Evolutionary conservation across 2,329 filamentous ascomycete species (phyloP).

Genomic region (Sodiomyces alkalinus): DNA sequence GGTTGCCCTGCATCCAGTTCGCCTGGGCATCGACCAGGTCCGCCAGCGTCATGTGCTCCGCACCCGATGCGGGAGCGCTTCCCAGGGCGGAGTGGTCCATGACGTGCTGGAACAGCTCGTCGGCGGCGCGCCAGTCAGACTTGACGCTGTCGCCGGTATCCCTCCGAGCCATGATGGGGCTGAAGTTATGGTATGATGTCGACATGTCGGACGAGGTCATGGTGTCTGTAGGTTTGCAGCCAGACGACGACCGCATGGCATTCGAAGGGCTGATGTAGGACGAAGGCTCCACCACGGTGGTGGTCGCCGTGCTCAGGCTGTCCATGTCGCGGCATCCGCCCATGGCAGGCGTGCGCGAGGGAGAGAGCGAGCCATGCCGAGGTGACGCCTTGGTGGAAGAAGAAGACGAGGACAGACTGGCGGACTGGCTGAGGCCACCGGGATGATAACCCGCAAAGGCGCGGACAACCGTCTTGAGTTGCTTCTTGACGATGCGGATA

Average conservation of each 20-base stretch:
- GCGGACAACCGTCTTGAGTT: slow-evolving; percentile 13
- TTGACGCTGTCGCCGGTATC: slow-evolving; percentile 12
- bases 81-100: slow-evolving; percentile 10
- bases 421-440: background rate
- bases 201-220: slow-evolving; percentile 11
- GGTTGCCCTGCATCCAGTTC: slow-evolving; percentile 12
- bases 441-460: slow-evolving; percentile 7
- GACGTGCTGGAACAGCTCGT: slow-evolving; percentile 10
- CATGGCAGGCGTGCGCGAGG: slow-evolving; percentile 11
- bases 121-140: slow-evolving; percentile 11
- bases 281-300: slow-evolving; percentile 4
- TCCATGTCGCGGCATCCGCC: slow-evolving; percentile 6
- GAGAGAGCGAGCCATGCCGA: slow-evolving; percentile 8
- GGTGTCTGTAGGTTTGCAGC: slow-evolving; percentile 4
- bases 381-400: slow-evolving; percentile 9
- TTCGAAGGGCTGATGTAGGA: slow-evolving; percentile 9
- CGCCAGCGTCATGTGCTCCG: slow-evolving; percentile 11
- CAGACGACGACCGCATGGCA: slow-evolving; percentile 2
- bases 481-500: slow-evolving; percentile 13
- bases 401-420: slow-evolving; percentile 4
- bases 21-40: slow-evolving; percentile 12
- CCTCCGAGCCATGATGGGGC: too few relatives aligned
- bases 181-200: slow-evolving; percentile 9
- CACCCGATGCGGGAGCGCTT: slow-evolving; percentile 1
- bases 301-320: slow-evolving; percentile 7